Base-by-base conservation (phyloP, 768 basidiomycete genomes). In the Cystobasidium onofrii region DNA sequence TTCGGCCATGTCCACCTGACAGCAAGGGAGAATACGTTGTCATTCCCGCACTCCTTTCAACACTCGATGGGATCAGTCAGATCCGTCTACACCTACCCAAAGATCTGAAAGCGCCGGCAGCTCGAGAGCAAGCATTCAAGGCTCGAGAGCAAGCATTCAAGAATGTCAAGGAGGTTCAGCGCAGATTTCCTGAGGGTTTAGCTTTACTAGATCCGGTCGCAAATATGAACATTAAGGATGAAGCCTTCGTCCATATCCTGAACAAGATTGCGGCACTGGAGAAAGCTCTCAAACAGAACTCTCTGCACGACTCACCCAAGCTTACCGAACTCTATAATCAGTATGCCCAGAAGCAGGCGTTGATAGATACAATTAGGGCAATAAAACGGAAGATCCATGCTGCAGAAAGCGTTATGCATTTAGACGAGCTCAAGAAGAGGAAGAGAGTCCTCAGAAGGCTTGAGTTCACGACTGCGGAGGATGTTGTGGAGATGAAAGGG, bases 401-500 rank as follows among this genome's bases (percentile, higher is more conserved):
- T 0, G 95, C 95, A 0, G 89, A 93, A 64, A 93, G 96, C 75
- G 86, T 99, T 10, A 83, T 98, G 50, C 95, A 98, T 80, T 85
- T 98, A 64, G 96, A 98, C 81, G 96, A 99, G 81, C 88, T 99
- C 79, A 95, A 94, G 81, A 88, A 88, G 77, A 86, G 96, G 73
- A 98, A 98, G 82, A 90, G 95, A 27, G 94, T 96, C 0, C 85
- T 98, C 31, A 86, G 96, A 41, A 86, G 96, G 39, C 83, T 99
- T 6, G 94, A 89, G 0, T 98, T 98, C 84, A 94, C 92, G 1
- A 89, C 86, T 17, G 80, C 87, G 12, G 86, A 88, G 0, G 95
- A 98, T 81, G 96, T 98, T 73, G 92, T 98, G 25, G 96, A 98
- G 80, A 88, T 93, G 86, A 99, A 99, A 83, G 96, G 96, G 0